Base-by-base conservation (phyloP, 345 rosid species). In the Salix suchowensis region DNA sequence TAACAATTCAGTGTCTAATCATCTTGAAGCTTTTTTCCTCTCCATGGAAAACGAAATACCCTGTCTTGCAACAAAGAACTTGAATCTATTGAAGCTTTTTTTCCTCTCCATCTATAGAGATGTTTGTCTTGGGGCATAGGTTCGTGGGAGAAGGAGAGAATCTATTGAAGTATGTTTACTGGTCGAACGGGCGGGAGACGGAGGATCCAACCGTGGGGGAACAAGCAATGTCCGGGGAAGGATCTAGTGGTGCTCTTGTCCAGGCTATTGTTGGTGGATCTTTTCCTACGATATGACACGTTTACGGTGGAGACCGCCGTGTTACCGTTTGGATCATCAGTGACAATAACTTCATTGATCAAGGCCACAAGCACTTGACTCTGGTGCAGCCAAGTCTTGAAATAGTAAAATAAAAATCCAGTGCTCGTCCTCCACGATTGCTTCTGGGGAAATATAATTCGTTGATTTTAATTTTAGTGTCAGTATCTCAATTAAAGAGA, bases 181-280 rank as follows among this genome's bases (percentile, higher is more conserved):
- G 98, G 98, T 95, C 98, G 0, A 95, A 95, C 15, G 98, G 98
- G 4, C 92, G 90, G 1, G 91, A 95, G 88, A 89, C 89, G 1
- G 90, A 87, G 85, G 74, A 39, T 32, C 91, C 97, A 0, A 88
- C 93, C 1, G 70, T 85, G 42, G 86, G 26, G 39, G n/a, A 89
- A 93, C 75, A 95, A 95, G 46, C 98, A 95, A 65, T 95, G 97
- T 24, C 97, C 88, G 0, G 98, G 97, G 30, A 95, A 93, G 78
- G 92, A 93, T 76, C 90, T 95, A 42, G 97, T 95, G n/a, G 89
- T 91, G 36, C 74, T 95, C 74, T 85, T 87, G 44, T 80, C 91
- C 3, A 85, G 97, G 82, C 84, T 95, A 69, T 80, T 93, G 18
- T 42, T 95, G 65, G 89, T 90, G 71, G 96, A 95, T 84, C 75